Base-by-base conservation (phyloP, 441 rosid species). In the Eruca vesicaria region DNA sequence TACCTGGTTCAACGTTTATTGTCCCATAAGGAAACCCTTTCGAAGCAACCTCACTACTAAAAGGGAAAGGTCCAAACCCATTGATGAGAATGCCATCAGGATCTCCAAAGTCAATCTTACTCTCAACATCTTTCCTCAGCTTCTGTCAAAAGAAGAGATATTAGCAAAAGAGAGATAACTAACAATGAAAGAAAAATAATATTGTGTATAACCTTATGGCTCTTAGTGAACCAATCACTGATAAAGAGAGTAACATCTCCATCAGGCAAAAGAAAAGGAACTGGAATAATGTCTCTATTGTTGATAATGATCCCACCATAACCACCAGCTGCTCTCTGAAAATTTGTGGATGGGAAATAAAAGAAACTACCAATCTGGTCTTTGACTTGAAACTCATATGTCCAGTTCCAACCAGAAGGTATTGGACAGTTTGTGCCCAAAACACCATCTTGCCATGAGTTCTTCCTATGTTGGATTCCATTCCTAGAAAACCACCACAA, bases 391-490 rank as follows among this genome's bases (percentile, higher is more conserved):
- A 93, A 93, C 83, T 90, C 84, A 67, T 90, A 93, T 21, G 98
- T 93, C 98, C 98, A 93, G 64, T 90, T 93, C 98, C 97, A 93
- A 33, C 97, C 94, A 28, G 98, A 81, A 63, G 97, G 98, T 52
- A 93, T 93, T 1, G 95, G 97, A 82, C 98, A 93, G 84, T 93
- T 93, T 62, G 98, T 93, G 66, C 98, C 98, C 16, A 55, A 82
- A 72, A 93, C 98, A 71, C 98, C 98, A 71, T 93, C 98, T 81
- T 93, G 97, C 98, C 98, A 93, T 66, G 97, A 88, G 74, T 90
- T 90, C 79, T 93, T 93, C 83, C 98, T 81, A 20, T 88, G 86
- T 28, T 93, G 98, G 74, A 90, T 31, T 5, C 95, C 97, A 81
- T 93, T 89, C 55, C 55, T 48, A 48, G 9, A 48, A 15, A 7